Percentiles rank a stretch among this genome's conserved stretches.
phyloP scores from a whole-genome alignment of 2,329 filamentous ascomycete genomes.

The Exophiala viscosa region DNA sequence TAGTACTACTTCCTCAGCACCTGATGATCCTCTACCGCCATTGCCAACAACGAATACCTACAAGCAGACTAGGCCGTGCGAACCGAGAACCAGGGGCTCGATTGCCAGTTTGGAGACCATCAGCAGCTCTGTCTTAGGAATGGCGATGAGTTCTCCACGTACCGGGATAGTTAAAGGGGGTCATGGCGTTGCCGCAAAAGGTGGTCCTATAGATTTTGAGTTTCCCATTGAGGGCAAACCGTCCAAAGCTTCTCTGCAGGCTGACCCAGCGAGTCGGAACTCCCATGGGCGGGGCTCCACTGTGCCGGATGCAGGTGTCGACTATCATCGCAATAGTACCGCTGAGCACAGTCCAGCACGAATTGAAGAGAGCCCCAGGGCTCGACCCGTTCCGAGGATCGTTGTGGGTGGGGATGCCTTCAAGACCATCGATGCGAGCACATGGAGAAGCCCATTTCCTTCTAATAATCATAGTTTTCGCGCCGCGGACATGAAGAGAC shows the following conservation, averaged over 20 bases:
- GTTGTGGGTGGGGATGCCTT: slow-evolving; percentile 10
- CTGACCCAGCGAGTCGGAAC: slow-evolving; percentile 7
- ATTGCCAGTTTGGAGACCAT: slow-evolving; percentile 9
- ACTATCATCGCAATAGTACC: slow-evolving; percentile 14
- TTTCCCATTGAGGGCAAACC: slow-evolving; percentile 8
- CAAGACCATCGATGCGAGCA: slow-evolving; percentile 21
- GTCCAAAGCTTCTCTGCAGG: slow-evolving; percentile 7
- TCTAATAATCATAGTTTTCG: slow-evolving; percentile 9
- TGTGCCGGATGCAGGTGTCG: slow-evolving; percentile 12
- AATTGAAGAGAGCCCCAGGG: neutral
- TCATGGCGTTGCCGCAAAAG: neutral
- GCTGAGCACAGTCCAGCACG: slow-evolving; percentile 2
- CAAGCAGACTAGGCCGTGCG: neutral
- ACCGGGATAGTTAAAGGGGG: neutral
- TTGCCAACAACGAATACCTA: slow-evolving; percentile 27
- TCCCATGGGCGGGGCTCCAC: slow-evolving; percentile 7
- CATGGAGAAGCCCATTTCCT: slow-evolving; percentile 8
- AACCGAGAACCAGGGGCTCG: slow-evolving; percentile 5
- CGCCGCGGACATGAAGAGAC: neutral
- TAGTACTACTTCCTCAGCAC: slow-evolving; percentile 34
- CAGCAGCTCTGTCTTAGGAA: slow-evolving; percentile 17
- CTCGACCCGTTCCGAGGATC: neutral
- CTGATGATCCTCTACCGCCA: slow-evolving; percentile 37
- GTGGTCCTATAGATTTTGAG: slow-evolving; percentile 1
- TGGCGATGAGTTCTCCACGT: slow-evolving; percentile 10